Evolutionary conservation across 441 rosid genomes (phyloP).

Genomic region (Oxalis stricta): DNA sequence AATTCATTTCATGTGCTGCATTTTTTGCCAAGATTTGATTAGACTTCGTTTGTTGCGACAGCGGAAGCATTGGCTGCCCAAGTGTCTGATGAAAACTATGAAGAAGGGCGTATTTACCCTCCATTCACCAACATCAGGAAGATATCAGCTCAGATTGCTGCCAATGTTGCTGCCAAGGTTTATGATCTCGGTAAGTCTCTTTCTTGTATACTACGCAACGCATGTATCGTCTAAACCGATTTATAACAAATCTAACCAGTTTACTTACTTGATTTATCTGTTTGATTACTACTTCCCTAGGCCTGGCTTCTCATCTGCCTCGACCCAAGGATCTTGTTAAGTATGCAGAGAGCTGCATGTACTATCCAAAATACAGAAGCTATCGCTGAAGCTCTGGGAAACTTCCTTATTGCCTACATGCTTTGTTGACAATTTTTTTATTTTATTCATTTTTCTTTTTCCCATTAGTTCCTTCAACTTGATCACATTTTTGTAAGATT

Average conservation of each 20-base stretch:
- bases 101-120: conserved; percentile 77
- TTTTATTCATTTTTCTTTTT: background rate
- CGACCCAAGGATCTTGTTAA: conserved; percentile 72
- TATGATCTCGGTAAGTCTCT: conserved; percentile 77
- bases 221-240: too few species aligned
- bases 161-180: conserved; percentile 76
- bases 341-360: conserved; percentile 94
- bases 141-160: conserved; percentile 86
- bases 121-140: conserved; percentile 79
- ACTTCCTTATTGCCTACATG: conserved; percentile 3
- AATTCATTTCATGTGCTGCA: background rate
- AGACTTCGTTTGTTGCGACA: too few species aligned
- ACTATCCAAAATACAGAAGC: conserved; percentile 61
- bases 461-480: too few species aligned
- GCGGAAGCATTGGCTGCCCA: conserved; percentile 88
- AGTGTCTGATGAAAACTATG: conserved; percentile 44
- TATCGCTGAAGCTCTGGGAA: conserved; percentile 33
- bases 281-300: conserved; percentile 18
- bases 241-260: too few species aligned
- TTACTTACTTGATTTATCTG: background rate
- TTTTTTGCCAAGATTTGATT: too few species aligned
- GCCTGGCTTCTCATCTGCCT: conserved; percentile 85
- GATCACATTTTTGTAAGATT: too few species aligned
- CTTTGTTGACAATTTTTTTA: conserved; percentile 2
- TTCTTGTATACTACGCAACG: too few species aligned